Percentiles rank a stretch among this genome's conserved stretches.
phyloP scores from a whole-genome alignment of 306 rosid genomes.

The Dryas drummondii region DNA sequence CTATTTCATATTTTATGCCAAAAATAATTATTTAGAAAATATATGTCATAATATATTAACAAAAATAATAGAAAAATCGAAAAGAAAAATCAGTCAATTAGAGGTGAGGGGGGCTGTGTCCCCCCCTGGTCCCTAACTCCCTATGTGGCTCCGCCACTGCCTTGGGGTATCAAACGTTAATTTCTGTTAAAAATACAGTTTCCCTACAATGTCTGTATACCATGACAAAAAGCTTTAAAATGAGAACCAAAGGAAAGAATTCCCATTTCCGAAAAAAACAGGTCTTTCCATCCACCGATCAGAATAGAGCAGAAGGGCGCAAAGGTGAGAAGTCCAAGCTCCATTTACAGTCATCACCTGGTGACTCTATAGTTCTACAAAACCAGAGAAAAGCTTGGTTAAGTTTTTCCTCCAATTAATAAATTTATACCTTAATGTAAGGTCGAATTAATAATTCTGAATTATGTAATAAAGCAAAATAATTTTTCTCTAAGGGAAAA shows the following conservation, averaged over 20 bases:
- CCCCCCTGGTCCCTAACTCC: no score
- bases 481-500: not conserved
- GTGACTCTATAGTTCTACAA: constrained; percentile 14
- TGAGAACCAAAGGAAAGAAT: not conserved
- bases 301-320: not conserved
- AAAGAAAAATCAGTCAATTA: no score
- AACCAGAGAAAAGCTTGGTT: constrained; percentile 4
- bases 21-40: no score
- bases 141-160: no score
- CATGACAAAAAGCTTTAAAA: not conserved
- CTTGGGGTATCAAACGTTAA: not conserved
- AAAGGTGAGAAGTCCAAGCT: not conserved
- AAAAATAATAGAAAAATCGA: no score
- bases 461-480: not conserved
- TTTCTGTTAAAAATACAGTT: not conserved
- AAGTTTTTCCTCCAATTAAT: not conserved
- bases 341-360: constrained; percentile 9
- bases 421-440: not conserved
- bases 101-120: no score
- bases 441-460: not conserved
- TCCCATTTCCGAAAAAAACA: not conserved
- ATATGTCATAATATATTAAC: no score
- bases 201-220: not conserved
- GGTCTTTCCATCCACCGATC: not conserved
- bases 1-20: no score